Evolutionary conservation across 352 stramenopile genomes (phyloP).

Genomic region (Pythium oligandrum): DNA sequence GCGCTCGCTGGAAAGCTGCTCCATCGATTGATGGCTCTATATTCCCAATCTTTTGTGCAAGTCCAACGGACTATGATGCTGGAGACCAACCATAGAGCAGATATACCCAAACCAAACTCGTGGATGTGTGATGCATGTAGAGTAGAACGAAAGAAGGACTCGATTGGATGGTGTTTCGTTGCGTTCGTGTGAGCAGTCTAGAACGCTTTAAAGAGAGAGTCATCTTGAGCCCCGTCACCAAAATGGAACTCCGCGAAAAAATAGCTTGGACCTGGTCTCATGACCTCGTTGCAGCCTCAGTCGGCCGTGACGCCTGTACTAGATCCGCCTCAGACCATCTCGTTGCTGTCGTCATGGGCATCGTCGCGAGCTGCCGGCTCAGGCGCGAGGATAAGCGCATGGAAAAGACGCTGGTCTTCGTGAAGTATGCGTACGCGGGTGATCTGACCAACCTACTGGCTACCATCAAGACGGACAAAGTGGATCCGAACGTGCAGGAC

Average conservation of each 20-base stretch:
- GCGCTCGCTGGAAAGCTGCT: slow-evolving; percentile 69
- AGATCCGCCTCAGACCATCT: neutral
- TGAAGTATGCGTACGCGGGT: slow-evolving; percentile 46
- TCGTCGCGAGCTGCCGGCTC: slow-evolving; percentile 18
- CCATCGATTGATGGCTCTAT: slow-evolving; percentile 89
- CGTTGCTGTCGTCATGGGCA: slow-evolving; percentile 11
- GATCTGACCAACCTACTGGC: slow-evolving; percentile 39
- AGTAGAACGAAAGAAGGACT: too few relatives aligned
- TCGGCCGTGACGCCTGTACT: too few relatives aligned
- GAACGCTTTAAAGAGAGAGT: too few relatives aligned
- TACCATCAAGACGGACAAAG: slow-evolving; percentile 45
- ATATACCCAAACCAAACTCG: slow-evolving; percentile 29
- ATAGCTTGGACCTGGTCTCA: too few relatives aligned
- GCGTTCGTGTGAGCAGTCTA: too few relatives aligned
- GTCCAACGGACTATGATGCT: slow-evolving; percentile 84
- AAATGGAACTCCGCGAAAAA: too few relatives aligned
- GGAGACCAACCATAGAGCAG: slow-evolving; percentile 89
- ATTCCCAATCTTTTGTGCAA: slow-evolving; percentile 91
- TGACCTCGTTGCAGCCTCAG: too few relatives aligned
- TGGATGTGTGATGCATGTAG: neutral
- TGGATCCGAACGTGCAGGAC: slow-evolving; percentile 50
- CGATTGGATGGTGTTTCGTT: too few relatives aligned
- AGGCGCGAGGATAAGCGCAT: slow-evolving; percentile 20
- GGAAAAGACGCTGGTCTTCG: slow-evolving; percentile 43
- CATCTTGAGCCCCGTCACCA: too few relatives aligned